phyloP scores from a whole-genome alignment of 2,329 filamentous ascomycete species.

The Pseudocercospora crystallina region DNA sequence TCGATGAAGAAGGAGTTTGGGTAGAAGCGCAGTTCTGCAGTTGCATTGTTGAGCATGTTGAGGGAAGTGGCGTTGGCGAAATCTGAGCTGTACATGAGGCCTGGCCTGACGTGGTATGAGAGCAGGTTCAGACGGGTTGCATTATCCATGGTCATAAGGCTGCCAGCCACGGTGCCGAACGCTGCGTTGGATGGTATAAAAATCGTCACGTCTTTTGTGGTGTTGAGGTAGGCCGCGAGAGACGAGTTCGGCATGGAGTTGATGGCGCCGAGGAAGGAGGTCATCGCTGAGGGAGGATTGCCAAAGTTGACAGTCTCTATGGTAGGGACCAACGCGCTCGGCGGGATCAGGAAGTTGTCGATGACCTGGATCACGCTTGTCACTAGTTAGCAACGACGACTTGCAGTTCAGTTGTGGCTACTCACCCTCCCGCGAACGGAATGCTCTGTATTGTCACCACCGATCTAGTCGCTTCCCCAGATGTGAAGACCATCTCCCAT shows the following conservation, averaged over 20 bases:
- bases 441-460: constrained; percentile 26
- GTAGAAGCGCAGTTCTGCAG: constrained; percentile 47
- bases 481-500: constrained; percentile 40
- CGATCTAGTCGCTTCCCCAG: constrained; percentile 45
- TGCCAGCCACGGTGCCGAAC: constrained; percentile 37
- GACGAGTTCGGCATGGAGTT: constrained; percentile 41
- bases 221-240: constrained; percentile 23
- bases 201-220: constrained; percentile 31
- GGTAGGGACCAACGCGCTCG: constrained; percentile 44
- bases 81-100: constrained; percentile 33
- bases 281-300: constrained; percentile 43
- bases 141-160: constrained; percentile 32
- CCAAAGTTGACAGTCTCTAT: constrained; percentile 28
- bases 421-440: constrained; percentile 47
- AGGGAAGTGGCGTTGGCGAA: constrained; percentile 31
- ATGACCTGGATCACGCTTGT: constrained; percentile 54
- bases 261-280: constrained; percentile 50
- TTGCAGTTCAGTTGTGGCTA: constrained; percentile 40
- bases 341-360: constrained; percentile 54
- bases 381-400: background rate
- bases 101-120: constrained; percentile 38
- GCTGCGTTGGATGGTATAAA: constrained; percentile 35
- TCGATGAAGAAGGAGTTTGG: constrained; percentile 50
- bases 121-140: constrained; percentile 34
- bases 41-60: constrained; percentile 32